These are phyloP conservation scores for Rusavskia elegans DNA, from an alignment of 495 filamentous ascomycete genomes.

Conservation along the genomic window DNA sequence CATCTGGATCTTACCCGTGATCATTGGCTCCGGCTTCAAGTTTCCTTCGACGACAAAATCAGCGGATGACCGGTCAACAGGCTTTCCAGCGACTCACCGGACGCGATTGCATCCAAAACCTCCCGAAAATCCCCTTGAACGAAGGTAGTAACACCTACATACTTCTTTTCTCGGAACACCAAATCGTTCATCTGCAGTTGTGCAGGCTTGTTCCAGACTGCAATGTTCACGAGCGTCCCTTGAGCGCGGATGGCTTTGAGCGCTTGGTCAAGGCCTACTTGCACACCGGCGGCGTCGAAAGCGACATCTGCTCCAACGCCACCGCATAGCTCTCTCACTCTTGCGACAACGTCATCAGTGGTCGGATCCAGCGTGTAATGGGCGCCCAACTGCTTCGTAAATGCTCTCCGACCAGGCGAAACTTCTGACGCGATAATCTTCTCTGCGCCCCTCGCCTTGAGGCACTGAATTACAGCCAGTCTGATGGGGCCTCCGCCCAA, in stretches of 20 bases:
- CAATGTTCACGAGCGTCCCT: conserved; percentile 46
- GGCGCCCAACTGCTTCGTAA: conserved; percentile 36
- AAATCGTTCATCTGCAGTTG: conserved; percentile 31
- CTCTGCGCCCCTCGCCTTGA: conserved; percentile 30
- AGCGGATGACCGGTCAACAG: not conserved
- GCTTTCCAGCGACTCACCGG: conserved; percentile 18
- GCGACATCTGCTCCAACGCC: conserved; percentile 36
- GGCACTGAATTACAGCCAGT: conserved; percentile 40
- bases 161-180: conserved; percentile 29
- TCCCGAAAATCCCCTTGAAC: conserved; percentile 36
- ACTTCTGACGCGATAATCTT: conserved; percentile 44
- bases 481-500: conserved; percentile 49
- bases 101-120: conserved; percentile 34
- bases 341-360: conserved; percentile 31
- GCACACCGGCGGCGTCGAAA: conserved; percentile 44
- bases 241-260: conserved; percentile 30
- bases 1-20: conserved; percentile 36
- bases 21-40: conserved; percentile 40
- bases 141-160: conserved; percentile 36
- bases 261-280: conserved; percentile 31
- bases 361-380: conserved; percentile 38
- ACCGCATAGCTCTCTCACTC: conserved; percentile 28
- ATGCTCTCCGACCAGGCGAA: conserved; percentile 28
- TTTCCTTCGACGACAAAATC: conserved; percentile 19
- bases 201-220: conserved; percentile 41